Evolutionary conservation across 257 asterid species (phyloP).

Genomic region (Salvia splendens): DNA sequence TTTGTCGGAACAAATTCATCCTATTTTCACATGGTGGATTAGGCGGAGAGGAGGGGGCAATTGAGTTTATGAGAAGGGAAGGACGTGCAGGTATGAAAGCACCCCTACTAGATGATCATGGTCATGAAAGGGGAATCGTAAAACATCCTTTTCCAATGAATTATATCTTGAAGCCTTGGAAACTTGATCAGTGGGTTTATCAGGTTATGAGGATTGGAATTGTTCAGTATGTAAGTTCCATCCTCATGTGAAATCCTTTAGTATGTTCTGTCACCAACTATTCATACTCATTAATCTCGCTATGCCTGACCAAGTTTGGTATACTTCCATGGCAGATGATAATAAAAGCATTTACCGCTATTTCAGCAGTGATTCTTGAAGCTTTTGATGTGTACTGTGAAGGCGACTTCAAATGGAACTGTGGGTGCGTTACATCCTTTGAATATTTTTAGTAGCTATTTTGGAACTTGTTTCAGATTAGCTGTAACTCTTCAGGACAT

Average conservation of each 20-base stretch:
- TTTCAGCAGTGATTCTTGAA: conserved; percentile 90
- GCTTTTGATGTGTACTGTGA: conserved; percentile 93
- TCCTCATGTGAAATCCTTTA: conserved; percentile 23
- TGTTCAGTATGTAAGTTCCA: conserved; percentile 89
- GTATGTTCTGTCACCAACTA: conserved; percentile 18
- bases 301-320: conserved; percentile 19
- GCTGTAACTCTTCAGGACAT: conserved; percentile 61
- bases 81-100: conserved; percentile 72
- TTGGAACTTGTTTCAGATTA: conserved; percentile 29
- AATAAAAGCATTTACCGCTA: conserved; percentile 84
- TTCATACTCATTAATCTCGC: conserved; percentile 22
- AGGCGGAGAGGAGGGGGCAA: conserved; percentile 93
- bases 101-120: conserved; percentile 79
- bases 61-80: conserved; percentile 88
- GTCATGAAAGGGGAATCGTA: conserved; percentile 73
- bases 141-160: conserved; percentile 91
- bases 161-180: conserved; percentile 83
- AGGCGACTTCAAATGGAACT: conserved; percentile 92
- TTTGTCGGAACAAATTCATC: conserved; percentile 12
- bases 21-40: conserved; percentile 34
- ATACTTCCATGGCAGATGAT: conserved; percentile 75
- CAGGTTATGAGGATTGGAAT: conserved; percentile 94
- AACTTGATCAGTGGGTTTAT: conserved; percentile 85
- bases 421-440: conserved; percentile 71
- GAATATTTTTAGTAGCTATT: conserved; percentile 1